Evolutionary conservation across 305 asterid species (phyloP), one percentile per base, ranked within the genome.

Genomic region (Solanum hybrid): DNA sequence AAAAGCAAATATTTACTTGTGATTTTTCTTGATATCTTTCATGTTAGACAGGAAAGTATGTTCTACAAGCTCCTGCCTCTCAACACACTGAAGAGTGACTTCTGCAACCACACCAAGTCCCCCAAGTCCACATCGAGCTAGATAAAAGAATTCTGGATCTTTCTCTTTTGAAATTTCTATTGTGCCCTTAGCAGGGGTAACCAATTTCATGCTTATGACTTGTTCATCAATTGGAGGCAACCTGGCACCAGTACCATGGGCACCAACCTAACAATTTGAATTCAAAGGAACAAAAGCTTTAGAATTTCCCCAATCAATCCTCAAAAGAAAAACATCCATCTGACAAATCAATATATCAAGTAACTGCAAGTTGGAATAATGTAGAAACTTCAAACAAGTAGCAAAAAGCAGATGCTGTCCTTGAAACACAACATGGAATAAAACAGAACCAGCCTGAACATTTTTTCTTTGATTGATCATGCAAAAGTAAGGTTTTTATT

Each of bases 61-160:
- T 93, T 97, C 99, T 38, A 97, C 95, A 90, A 97, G 99, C 93
- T 96, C 98, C 95, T 94, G 96, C 92, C 97, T 95, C 91, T 97
- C 99, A 26, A 97, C 99, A 89, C 99, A 97, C 86, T 97, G 99
- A 70, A 97, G 94, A 61, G 99, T 97, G 91, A 96, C 99, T 90
- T 97, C 99, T 12, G 98, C 95, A 90, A 97, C 99, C 75, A 97
- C 99, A 68, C 99, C 99, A 81, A 97, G 98, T 86, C 98, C 99
- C 57, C 99, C 99, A 87, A 97, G 98, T 84, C 99, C 99, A 93
- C 99, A 96, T 3, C 99, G 97, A 91, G 98, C 99, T 90, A 97
- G 92, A 90, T 96, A 95, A 92, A 97, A 97, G 84, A 97, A 98
- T 82, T 93, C 97, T 0, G 99, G 99, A 87, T 96, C 95, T 91